phyloP scores from a whole-genome alignment of 768 basidiomycete species.

The Russula dissimulans region DNA sequence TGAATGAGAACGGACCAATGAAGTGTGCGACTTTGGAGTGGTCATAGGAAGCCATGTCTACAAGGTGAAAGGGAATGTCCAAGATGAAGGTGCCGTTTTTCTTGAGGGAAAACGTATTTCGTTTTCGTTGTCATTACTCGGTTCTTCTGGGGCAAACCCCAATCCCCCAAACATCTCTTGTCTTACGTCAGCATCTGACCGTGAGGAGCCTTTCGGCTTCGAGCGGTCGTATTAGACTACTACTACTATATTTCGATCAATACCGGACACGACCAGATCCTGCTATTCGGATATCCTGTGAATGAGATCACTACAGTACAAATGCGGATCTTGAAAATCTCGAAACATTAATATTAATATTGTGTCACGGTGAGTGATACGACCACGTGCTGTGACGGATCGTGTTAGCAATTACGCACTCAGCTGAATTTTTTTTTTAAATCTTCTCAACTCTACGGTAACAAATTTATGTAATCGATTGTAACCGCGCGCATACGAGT shows the following conservation, averaged over 20 bases:
- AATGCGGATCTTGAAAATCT: no score
- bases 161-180: constrained; percentile 14
- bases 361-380: not conserved
- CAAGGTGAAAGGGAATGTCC: not conserved
- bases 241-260: no score
- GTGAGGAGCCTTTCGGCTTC: not conserved
- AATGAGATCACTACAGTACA: no score
- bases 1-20: constrained; percentile 37
- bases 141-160: constrained; percentile 20
- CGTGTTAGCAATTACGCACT: not conserved
- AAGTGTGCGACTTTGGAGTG: constrained; percentile 55
- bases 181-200: constrained; percentile 11
- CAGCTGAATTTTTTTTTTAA: not conserved
- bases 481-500: no score
- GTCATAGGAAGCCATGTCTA: constrained; percentile 35
- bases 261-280: no score
- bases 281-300: no score
- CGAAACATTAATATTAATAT: not conserved
- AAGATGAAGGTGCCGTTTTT: constrained; percentile 5
- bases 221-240: no score
- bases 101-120: not conserved
- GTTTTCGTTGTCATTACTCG: constrained; percentile 9
- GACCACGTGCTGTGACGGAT: not conserved
- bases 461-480: no score
- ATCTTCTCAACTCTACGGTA: no score